phyloP scores from a whole-genome alignment of 2,329 filamentous ascomycete species.

The Colletotrichum graminicola region DNA sequence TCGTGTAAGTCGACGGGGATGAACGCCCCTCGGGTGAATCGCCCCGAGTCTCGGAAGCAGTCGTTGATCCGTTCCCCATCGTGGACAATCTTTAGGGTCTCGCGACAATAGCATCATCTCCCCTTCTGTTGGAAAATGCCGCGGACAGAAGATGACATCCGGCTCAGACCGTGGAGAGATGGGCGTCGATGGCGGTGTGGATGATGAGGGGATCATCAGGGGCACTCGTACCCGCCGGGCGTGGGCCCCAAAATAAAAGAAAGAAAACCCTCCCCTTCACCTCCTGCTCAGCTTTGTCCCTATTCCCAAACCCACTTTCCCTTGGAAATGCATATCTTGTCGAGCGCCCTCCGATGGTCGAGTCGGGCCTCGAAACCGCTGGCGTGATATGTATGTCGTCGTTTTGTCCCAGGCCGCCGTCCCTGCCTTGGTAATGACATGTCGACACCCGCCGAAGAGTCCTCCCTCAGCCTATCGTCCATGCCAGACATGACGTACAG shows the following conservation, averaged over 20 bases:
- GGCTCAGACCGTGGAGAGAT: no score
- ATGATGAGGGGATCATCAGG: neutral
- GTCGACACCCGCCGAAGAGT: neutral
- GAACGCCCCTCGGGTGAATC: neutral
- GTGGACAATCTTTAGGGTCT: neutral
- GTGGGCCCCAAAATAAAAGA: neutral
- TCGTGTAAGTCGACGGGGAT: neutral
- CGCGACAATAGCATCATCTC: neutral
- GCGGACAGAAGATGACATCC: neutral
- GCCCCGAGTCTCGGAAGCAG: neutral
- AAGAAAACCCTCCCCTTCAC: no score
- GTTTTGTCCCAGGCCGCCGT: neutral
- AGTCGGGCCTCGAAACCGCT: neutral
- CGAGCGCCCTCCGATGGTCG: neutral
- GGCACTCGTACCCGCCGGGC: neutral
- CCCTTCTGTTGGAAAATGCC: neutral
- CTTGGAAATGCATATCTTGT: neutral
- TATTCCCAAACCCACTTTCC: neutral
- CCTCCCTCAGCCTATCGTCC: neutral
- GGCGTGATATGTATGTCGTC: neutral
- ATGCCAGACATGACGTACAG: neutral
- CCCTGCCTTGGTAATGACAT: neutral
- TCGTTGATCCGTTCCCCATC: neutral
- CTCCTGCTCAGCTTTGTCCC: neutral
- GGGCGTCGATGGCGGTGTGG: no score